Base-by-base conservation (phyloP, 2,329 filamentous ascomycete species). In the Lecanicillium sp. region DNA sequence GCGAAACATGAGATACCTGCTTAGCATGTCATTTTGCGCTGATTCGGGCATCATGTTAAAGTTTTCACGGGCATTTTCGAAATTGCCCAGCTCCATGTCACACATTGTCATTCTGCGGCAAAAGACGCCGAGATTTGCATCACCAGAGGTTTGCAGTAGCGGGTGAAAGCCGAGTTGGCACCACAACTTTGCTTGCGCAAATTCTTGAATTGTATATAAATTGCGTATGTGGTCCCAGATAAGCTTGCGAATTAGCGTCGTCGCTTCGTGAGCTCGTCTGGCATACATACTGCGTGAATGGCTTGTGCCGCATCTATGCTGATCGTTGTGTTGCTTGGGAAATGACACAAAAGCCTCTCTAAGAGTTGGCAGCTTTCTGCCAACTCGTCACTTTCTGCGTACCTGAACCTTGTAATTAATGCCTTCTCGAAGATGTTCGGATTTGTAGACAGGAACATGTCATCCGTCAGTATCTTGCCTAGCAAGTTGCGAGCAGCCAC, bases 1-100 rank as follows among this genome's bases (percentile, higher is more conserved):
- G 52, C 84, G 87, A 58, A 86, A 94, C 62, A 85, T 75, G 18
- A 94, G 57, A 52, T 86, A 92, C 27, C 74, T 68, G 3, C 83
- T 86, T 49, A 81, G 67, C 1, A 78, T 70, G 9, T 85, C 78
- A 33, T 75, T 66, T 44, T 70, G 73, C 14, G 70, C 70, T 0
- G 59, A 48, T 13, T 75, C 64, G 1, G 80, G 62, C 71, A 92
- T 82, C 2, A 66, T 57, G 15, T 65, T 59, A 46, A 83, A 80
- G 1, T 72, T 35, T 3, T 43, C 38, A 7, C 39, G 38, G 3
- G 53, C 57, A 9, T 46, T 40, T 11, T 55, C 50, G 5, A 43
- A 28, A 28, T 59, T 46, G 19, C 48, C 48, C 9, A 48, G 68
- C 22, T 73, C 68, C 9, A 92, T 60, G 3, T 78, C 75, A 51